Evolutionary conservation across 257 asterid genomes (phyloP).

Genomic region (Dorcoceras hygrometricum): DNA sequence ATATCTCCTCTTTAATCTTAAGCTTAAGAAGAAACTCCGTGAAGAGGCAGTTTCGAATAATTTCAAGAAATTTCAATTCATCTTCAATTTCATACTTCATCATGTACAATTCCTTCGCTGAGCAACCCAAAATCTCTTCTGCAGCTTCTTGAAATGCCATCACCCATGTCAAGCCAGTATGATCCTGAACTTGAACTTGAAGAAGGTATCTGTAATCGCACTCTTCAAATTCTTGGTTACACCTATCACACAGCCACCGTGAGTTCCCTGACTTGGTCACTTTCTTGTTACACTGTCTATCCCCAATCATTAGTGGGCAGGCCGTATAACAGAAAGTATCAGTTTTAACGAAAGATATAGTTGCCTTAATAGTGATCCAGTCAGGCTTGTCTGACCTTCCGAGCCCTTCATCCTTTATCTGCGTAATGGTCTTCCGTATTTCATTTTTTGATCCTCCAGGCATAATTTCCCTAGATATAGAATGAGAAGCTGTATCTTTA

Average conservation of each 20-base stretch:
- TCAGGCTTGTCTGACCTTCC: constrained; percentile 93
- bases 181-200: constrained; percentile 88
- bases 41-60: constrained; percentile 55
- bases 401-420: constrained; percentile 87
- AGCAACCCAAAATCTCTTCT: constrained; percentile 76
- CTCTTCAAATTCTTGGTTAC: constrained; percentile 81
- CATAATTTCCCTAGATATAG: constrained; percentile 66
- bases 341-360: constrained; percentile 69
- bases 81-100: constrained; percentile 53
- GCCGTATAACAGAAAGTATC: constrained; percentile 88
- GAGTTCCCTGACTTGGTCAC: constrained; percentile 67
- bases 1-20: constrained; percentile 80
- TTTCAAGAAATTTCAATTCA: constrained; percentile 54
- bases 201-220: constrained; percentile 90
- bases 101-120: constrained; percentile 76
- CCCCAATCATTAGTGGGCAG: constrained; percentile 91
- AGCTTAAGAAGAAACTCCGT: constrained; percentile 63
- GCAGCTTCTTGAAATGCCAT: constrained; percentile 96
- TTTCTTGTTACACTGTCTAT: constrained; percentile 87
- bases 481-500: constrained; percentile 62
- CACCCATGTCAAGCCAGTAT: constrained; percentile 85
- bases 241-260: constrained; percentile 81
- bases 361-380: constrained; percentile 89
- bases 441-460: constrained; percentile 69
- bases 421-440: constrained; percentile 61